These are phyloP conservation scores for Cylindrotheca fusiformis DNA, from an alignment of 108 stramenopile genomes.

Conservation along the genomic window DNA sequence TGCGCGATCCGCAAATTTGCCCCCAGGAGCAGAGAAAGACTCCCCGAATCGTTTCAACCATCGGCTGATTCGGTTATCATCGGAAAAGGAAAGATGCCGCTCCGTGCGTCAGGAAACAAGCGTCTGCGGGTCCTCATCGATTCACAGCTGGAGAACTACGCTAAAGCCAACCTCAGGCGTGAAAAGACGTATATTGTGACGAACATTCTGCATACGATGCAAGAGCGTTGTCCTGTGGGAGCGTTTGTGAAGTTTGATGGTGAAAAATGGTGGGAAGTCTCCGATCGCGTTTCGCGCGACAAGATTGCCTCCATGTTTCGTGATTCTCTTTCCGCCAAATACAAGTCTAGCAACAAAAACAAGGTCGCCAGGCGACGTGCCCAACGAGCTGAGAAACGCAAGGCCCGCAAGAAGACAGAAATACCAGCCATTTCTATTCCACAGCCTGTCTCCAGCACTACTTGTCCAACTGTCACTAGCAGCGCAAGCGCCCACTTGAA, in stretches of 20 bases:
- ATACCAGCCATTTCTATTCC: not conserved
- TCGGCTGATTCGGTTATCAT: constrained; percentile 4
- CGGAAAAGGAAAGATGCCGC: constrained; percentile 16
- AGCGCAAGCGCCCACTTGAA: not conserved
- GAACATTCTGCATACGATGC: not conserved
- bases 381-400: not conserved
- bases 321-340: constrained; percentile 15
- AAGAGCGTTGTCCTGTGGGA: constrained; percentile 16
- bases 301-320: constrained; percentile 18
- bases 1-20: not conserved
- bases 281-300: constrained; percentile 19
- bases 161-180: not conserved
- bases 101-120: constrained; percentile 2
- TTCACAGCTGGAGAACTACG: constrained; percentile 1
- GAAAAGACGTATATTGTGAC: constrained; percentile 11
- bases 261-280: constrained; percentile 21
- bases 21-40: not conserved
- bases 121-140: constrained; percentile 2
- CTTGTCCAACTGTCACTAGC: not conserved
- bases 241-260: constrained; percentile 27
- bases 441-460: not conserved
- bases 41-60: constrained; percentile 7
- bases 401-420: too few species aligned
- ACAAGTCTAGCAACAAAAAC: constrained; percentile 26
- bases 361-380: constrained; percentile 21